Base-by-base conservation (phyloP, 352 stramenopile species). In the Phytopythium chamaehyphon region DNA sequence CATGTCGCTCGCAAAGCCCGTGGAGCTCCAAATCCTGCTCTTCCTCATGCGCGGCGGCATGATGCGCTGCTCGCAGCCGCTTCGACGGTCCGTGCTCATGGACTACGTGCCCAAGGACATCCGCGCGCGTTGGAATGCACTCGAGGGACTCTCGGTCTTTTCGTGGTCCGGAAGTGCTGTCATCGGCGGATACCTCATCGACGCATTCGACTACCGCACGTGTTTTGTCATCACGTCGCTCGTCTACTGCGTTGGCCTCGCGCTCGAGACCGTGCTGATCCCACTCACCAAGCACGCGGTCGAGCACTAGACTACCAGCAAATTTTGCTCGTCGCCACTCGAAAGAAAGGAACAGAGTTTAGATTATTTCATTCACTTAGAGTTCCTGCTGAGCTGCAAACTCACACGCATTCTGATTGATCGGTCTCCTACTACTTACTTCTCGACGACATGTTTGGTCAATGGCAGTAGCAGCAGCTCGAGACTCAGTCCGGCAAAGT, bases 41-140 rank as follows among this genome's bases (percentile, higher is more conserved):
- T 92, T 92, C 51, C 64, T 89, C 24, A 73, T 90, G 63, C 76
- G 82, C 40, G 78, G 78, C 19, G 82, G 82, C 22, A 89, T 88
- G 73, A 92, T 92, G 82, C 78, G 82, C 35, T 92, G 82, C 51
- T 92, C 82, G 24, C 78, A 92, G 60, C 82, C 82, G 24, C 59
- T 92, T 39, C 77, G 82, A 26, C 78, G 78, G 2, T 90, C 82
- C 12, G 69, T 92, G 14, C 58, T 92, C 43, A 92, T 92, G 82
- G 82, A 92, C 52, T 84, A 77, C 56, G 82, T 92, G 35, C 77
- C 70, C 21, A 81, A 84, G 59, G 67, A 85, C 43, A 68, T 88
- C 47, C 82, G 82, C 35, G 82, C 76, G 16, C 78, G 81, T 24
- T 90, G 81, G 81, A 92, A 90, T 45, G 76, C 81, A 0, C 57